These are phyloP conservation scores for Lagenidium sp. DNA, from an alignment of 352 stramenopile species.

Conservation along the genomic window DNA sequence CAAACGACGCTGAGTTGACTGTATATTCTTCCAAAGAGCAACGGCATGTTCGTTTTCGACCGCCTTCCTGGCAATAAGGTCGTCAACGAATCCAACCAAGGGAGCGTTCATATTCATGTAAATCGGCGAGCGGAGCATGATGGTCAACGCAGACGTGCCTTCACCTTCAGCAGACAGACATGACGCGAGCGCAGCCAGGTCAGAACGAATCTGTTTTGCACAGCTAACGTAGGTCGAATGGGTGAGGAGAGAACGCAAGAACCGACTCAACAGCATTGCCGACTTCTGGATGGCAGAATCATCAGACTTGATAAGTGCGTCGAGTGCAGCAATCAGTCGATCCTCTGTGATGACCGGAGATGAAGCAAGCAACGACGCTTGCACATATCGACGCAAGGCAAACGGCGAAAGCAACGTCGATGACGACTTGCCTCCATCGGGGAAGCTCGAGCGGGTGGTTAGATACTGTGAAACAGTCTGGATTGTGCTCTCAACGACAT, in stretches of 20 bases:
- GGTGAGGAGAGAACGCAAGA: constrained; percentile 40
- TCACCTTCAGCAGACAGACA: too few species aligned
- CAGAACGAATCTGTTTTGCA: constrained; percentile 14
- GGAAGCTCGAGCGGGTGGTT: constrained; percentile 42
- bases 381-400: constrained; percentile 38
- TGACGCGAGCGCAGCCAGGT: too few species aligned
- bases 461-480: constrained; percentile 35
- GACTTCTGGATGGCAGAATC: too few species aligned
- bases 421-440: constrained; percentile 12
- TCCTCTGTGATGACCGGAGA: constrained; percentile 31
- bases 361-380: constrained; percentile 23
- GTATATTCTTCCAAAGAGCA: constrained; percentile 25
- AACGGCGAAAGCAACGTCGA: constrained; percentile 40
- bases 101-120: too few species aligned
- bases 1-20: constrained; percentile 28
- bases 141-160: too few species aligned
- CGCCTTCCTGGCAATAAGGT: too few species aligned
- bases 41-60: constrained; percentile 18
- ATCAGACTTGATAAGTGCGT: too few species aligned
- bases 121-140: too few species aligned
- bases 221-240: constrained; percentile 29
- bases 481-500: too few species aligned
- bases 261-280: constrained; percentile 36
- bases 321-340: constrained; percentile 45
- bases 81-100: too few species aligned